Conservation (phyloP, 768 basidiomycete genomes). For the Boletus rex-veris region DNA sequence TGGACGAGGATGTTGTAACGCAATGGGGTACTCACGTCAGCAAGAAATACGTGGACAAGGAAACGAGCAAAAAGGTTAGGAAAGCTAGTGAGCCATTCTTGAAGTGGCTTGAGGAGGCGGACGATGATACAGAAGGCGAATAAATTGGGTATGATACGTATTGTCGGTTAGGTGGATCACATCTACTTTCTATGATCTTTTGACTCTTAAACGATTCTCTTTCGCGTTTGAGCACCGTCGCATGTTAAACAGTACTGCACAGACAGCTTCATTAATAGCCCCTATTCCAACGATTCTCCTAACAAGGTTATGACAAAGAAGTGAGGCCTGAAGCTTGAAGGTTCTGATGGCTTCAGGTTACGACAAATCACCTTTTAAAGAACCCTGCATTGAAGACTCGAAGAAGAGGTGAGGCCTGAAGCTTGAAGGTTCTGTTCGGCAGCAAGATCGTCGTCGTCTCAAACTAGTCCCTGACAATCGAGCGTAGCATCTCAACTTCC, state of each 20-base stretch:
- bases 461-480: slow-evolving; percentile 35
- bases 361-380: too few relatives aligned
- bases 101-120: slow-evolving; percentile 92
- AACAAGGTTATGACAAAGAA: too few relatives aligned
- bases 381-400: too few relatives aligned
- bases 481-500: too few relatives aligned
- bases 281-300: slow-evolving; percentile 32
- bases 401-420: slow-evolving; percentile 5
- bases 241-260: too few relatives aligned
- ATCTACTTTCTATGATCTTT: slow-evolving; percentile 13
- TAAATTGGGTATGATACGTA: slow-evolving; percentile 6
- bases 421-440: slow-evolving; percentile 51
- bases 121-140: slow-evolving; percentile 45
- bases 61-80: slow-evolving; percentile 91
- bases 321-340: too few relatives aligned
- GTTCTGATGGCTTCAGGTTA: too few relatives aligned
- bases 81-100: slow-evolving; percentile 95
- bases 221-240: too few relatives aligned
- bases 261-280: background rate
- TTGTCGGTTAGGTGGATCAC: background rate
- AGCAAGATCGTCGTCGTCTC: slow-evolving; percentile 51
- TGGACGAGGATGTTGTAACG: slow-evolving; percentile 86
- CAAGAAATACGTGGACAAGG: slow-evolving; percentile 95
- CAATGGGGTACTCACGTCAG: slow-evolving; percentile 97
- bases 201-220: slow-evolving; percentile 1